Base-by-base conservation (phyloP, 352 stramenopile genomes). In the Peronosclerospora sorghi region DNA sequence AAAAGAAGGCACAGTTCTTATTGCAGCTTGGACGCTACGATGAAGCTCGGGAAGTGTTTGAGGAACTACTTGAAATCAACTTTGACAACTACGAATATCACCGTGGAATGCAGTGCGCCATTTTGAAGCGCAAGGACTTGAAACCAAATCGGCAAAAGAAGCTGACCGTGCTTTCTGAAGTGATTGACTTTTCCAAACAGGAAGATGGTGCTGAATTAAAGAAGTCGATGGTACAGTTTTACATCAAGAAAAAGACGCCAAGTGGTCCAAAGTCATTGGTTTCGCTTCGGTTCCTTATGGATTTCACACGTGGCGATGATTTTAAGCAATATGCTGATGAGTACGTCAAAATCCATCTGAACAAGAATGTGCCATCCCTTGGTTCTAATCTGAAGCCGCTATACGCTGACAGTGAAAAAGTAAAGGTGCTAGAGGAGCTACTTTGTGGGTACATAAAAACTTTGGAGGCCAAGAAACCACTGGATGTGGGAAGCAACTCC, bases 301-400 rank as follows among this genome's bases (percentile, higher is more conserved):
- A 86, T 38, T 87, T 96, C 27, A 67, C 95, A 34, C 56, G 66
- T 19, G 77, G 81, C 10, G 73, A 70, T 6, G 68, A 77, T 27
- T 89, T 97, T 38, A 73, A 84, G 47, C 50, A 52, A 45, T 51
- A 79, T 18, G 62, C 72, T 0, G 76, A 91, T 32, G 67, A 62
- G 35, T 59, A 81, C 13, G 32, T 86, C n/a, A 77, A 70, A 42
- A 54, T 43, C 19, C 74, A 86, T 46, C 55, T 98, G 43, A 74
- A 76, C 13, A 95, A 95, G 56, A 90, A 87, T 27, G 89, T 98
- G 32, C 94, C 94, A 24, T 97, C 88, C 12, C 66, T 98, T 5
- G 93, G 89, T 24, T 81, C 71, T n/a, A 89, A 97, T 55, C 63
- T 98, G 8, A 95, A 89, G 62, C 73, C 79, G 13, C 62, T 98